phyloP scores from a whole-genome alignment of 257 asterid species.

The Nicotiana paniculata region DNA sequence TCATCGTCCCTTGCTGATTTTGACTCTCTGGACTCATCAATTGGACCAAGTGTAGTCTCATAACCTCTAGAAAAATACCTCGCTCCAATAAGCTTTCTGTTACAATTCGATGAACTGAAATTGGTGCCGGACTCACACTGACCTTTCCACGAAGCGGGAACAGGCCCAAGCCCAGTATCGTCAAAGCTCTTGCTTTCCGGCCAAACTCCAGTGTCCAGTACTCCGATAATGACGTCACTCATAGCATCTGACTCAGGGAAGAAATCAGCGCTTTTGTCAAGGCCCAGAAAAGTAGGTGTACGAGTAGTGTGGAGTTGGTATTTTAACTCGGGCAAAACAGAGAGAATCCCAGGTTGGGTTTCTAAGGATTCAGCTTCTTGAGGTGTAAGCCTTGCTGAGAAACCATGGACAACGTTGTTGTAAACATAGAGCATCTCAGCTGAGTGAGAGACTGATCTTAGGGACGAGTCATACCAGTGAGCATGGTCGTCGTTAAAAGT shows the following conservation, averaged over 20 bases:
- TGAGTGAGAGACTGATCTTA: slow-evolving; percentile 61
- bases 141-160: slow-evolving; percentile 77
- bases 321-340: slow-evolving; percentile 48
- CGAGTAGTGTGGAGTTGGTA: slow-evolving; percentile 91
- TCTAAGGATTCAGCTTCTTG: slow-evolving; percentile 44
- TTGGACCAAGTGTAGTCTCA: slow-evolving; percentile 67
- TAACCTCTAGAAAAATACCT: slow-evolving; percentile 63
- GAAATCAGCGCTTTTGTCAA: slow-evolving; percentile 51
- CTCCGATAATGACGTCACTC: slow-evolving; percentile 65
- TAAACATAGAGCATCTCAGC: slow-evolving; percentile 71
- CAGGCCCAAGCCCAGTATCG: slow-evolving; percentile 59
- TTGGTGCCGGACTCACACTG: slow-evolving; percentile 63
- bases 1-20: slow-evolving; percentile 85
- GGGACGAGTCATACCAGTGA: slow-evolving; percentile 70
- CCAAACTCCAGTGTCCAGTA: slow-evolving; percentile 88
- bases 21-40: slow-evolving; percentile 57
- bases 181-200: slow-evolving; percentile 86
- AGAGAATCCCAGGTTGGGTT: slow-evolving; percentile 52
- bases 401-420: slow-evolving; percentile 61
- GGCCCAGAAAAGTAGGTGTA: slow-evolving; percentile 70
- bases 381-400: slow-evolving; percentile 52
- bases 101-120: slow-evolving; percentile 50
- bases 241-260: slow-evolving; percentile 48
- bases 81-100: slow-evolving; percentile 74
- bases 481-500: slow-evolving; percentile 41